These are phyloP conservation scores for Boletus rex-veris DNA, from an alignment of 768 basidiomycete species.

Conservation along the genomic window DNA sequence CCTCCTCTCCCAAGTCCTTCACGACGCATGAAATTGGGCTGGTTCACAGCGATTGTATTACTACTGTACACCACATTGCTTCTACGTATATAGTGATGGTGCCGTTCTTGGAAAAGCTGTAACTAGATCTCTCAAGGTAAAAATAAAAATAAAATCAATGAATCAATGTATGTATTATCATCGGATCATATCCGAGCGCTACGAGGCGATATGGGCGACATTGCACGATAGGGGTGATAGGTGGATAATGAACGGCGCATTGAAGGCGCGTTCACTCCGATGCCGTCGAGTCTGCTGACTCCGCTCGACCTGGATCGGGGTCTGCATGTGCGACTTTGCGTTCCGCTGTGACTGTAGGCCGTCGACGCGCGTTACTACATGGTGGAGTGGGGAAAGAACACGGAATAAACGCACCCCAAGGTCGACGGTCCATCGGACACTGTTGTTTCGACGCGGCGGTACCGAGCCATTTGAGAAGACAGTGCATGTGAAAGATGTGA, in stretches of 20 bases:
- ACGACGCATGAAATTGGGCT: conserved; percentile 6
- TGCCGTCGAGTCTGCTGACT: neutral
- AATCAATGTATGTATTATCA: neutral
- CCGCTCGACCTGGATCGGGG: neutral
- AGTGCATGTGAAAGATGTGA: conserved; percentile 99
- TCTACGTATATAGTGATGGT: conserved; percentile 13
- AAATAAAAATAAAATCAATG: neutral
- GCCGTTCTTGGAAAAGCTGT: neutral
- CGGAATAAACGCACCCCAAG: conserved; percentile 68
- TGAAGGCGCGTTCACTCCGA: neutral
- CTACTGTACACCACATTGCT: conserved; percentile 20
- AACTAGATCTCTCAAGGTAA: neutral
- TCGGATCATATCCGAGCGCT: neutral
- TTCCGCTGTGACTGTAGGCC: conserved; percentile 45
- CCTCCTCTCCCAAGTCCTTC: neutral
- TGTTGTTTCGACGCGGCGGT: conserved; percentile 88
- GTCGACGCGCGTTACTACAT: no score
- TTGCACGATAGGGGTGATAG: no score
- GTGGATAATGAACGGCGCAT: no score
- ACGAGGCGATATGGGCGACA: no score
- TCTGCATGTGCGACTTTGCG: conserved; percentile 38
- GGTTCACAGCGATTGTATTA: conserved; percentile 22
- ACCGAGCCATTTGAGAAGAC: conserved; percentile 92
- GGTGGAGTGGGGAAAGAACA: no score
- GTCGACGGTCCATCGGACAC: conserved; percentile 96